Base-by-base conservation (phyloP, 805 yeast species). In the Saccharomycopsis selenospora region DNA sequence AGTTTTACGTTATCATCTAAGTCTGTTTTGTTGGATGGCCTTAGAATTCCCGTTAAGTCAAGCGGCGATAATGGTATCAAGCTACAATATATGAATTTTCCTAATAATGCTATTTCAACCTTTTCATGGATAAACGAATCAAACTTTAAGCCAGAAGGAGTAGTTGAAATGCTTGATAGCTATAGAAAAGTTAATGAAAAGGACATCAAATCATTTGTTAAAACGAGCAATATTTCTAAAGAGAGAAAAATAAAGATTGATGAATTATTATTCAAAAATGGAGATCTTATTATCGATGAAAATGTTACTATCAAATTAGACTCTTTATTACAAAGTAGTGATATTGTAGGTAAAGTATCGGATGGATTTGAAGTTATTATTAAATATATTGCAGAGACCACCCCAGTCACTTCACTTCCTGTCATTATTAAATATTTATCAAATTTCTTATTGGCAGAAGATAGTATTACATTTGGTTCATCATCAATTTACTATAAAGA, bases 1-100 rank as follows among this genome's bases (percentile, higher is more conserved):
- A 43, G 23, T 13, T 38, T 24, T 17, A 13, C 27, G 18, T 27
- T 46, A 8, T 40, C 44, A 5, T 18, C 28, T 10, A 25, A 26
- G 14, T 38, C 42, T 10, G 45, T 46, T 2, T n/a, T 42, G n/a
- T 41, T 46, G 24, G 45, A 46, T 22, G 49, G 49, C 5, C 27
- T 46, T 17, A 46, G 28, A 40, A 26, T 46, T 17, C 49, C 49
- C 4, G 28, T 46, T 13, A 40, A 36, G n/a, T 29, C n/a, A 5
- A 13, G 5, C n/a, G 18, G 26, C 13, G 22, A 20, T 4, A 13
- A 29, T 17, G 38, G 27, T 11, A 23, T 28, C 18, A 46, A 14
- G 24, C 17, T 46, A 40, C 45, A 36, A 26, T 46, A 41, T 40
- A 25, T 46, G 26, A 38, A 40, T 11, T 30, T 46, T 18, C 43